A percentile compares a stretch with the other conserved stretches of the same genome.
These are phyloP conservation scores for Rhodotorula sp. DNA, from an alignment of 1,284 basidiomycete species.

Conservation along the genomic window DNA sequence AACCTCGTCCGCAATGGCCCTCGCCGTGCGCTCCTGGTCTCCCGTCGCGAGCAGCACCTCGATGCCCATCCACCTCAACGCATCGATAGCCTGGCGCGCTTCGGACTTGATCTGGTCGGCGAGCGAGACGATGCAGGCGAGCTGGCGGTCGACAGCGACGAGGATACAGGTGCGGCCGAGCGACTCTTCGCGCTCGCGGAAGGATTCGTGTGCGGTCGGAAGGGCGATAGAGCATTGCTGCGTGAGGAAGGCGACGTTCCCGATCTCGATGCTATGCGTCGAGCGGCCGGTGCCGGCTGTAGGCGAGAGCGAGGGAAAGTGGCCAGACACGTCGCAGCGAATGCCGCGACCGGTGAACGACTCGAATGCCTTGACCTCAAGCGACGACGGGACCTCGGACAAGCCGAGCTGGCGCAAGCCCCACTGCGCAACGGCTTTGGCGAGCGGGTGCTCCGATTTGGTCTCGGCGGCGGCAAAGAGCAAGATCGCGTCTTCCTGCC, in stretches of 20 bases:
- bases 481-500: constrained; percentile 44
- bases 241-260: constrained; percentile 68
- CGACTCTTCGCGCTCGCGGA: constrained; percentile 65
- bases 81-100: constrained; percentile 72
- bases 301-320: constrained; percentile 52
- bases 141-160: constrained; percentile 59
- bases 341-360: constrained; percentile 87
- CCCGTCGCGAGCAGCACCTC: constrained; percentile 89
- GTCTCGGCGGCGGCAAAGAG: constrained; percentile 84
- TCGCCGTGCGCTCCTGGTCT: constrained; percentile 74
- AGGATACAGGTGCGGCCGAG: constrained; percentile 81
- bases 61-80: constrained; percentile 80
- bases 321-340: constrained; percentile 49
- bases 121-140: constrained; percentile 59
- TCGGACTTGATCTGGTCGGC: constrained; percentile 80
- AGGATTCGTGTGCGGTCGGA: constrained; percentile 60
- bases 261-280: constrained; percentile 59
- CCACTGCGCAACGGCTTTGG: constrained; percentile 80
- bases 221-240: constrained; percentile 51
- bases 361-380: constrained; percentile 64
- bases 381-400: constrained; percentile 53
- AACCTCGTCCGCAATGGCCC: constrained; percentile 79
- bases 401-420: constrained; percentile 65
- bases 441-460: constrained; percentile 92
- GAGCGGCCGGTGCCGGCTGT: constrained; percentile 17